These are phyloP conservation scores for Sindora glabra DNA, from an alignment of 306 rosid species.

Conservation along the genomic window DNA sequence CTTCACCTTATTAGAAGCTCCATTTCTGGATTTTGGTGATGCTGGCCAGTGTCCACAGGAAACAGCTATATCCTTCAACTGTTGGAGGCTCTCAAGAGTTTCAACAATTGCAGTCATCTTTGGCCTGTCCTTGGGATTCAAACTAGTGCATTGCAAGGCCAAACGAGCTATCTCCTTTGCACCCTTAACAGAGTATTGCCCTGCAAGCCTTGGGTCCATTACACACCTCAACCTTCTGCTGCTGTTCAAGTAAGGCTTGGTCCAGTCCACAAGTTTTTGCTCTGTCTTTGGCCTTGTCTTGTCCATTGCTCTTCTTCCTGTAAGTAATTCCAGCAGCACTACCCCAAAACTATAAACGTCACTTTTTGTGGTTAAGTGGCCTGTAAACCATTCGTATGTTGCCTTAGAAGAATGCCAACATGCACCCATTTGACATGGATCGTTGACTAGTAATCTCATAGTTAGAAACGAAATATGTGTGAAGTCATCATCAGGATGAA, in stretches of 20 bases:
- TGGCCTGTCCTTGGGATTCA: background rate
- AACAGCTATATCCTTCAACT: conserved; percentile 85
- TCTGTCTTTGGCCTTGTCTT: conserved; percentile 66
- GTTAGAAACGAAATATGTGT: too few species aligned
- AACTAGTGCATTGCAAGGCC: too few species aligned
- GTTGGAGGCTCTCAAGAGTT: conserved; percentile 61
- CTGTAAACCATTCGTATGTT: conserved; percentile 25
- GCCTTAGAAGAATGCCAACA: background rate
- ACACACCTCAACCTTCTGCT: conserved; percentile 42
- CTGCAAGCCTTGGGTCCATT: too few species aligned
- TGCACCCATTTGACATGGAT: background rate
- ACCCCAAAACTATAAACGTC: conserved; percentile 87
- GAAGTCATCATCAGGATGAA: too few species aligned
- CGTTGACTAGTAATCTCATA: too few species aligned
- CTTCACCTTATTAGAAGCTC: conserved; percentile 40
- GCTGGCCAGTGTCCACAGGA: conserved; percentile 77
- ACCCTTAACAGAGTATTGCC: too few species aligned
- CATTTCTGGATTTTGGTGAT: conserved; percentile 49
- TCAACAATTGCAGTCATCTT: conserved; percentile 55
- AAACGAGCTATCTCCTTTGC: too few species aligned
- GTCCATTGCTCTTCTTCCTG: conserved; percentile 83
- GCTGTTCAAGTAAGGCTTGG: conserved; percentile 65
- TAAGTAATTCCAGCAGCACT: conserved; percentile 72
- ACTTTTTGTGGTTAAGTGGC: conserved; percentile 86
- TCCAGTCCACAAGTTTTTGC: conserved; percentile 88